phyloP scores from a whole-genome alignment of 2,329 filamentous ascomycete species.

The Epicoccum sorghinum region DNA sequence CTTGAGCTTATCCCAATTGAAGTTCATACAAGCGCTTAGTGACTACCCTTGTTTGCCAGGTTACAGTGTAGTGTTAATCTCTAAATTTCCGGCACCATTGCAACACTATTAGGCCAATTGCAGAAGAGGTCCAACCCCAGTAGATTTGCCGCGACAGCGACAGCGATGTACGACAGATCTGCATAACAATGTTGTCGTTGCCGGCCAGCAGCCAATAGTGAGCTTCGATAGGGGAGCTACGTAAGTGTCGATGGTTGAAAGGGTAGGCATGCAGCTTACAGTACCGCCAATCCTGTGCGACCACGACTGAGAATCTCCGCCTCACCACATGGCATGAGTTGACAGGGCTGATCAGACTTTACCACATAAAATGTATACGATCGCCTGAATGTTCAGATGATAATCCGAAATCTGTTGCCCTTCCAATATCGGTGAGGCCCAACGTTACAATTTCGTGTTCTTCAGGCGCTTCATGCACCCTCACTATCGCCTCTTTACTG shows the following conservation, averaged over 20 bases:
- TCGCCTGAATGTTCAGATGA: not conserved
- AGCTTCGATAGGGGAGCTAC: not conserved
- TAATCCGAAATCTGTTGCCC: not conserved
- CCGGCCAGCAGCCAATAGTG: not conserved
- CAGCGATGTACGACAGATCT: too few species aligned
- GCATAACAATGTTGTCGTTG: too few species aligned
- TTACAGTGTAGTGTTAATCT: too few species aligned
- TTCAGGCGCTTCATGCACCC: not conserved
- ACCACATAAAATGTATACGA: not conserved
- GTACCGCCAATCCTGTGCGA: constrained; percentile 5
- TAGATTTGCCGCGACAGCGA: too few species aligned
- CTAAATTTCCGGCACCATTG: too few species aligned
- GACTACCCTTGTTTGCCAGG: too few species aligned
- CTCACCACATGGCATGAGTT: not conserved
- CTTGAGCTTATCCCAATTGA: too few species aligned
- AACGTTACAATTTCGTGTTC: not conserved
- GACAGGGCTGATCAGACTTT: not conserved
- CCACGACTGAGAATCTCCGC: not conserved
- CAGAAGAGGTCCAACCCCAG: too few species aligned
- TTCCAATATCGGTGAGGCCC: not conserved
- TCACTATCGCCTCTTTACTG: not conserved
- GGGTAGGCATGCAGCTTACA: not conserved
- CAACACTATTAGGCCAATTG: too few species aligned
- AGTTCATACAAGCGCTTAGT: too few species aligned
- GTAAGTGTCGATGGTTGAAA: too few species aligned